Evolutionary conservation across 108 stramenopile genomes (phyloP).

Genomic region (Nannochloropsis salina): DNA sequence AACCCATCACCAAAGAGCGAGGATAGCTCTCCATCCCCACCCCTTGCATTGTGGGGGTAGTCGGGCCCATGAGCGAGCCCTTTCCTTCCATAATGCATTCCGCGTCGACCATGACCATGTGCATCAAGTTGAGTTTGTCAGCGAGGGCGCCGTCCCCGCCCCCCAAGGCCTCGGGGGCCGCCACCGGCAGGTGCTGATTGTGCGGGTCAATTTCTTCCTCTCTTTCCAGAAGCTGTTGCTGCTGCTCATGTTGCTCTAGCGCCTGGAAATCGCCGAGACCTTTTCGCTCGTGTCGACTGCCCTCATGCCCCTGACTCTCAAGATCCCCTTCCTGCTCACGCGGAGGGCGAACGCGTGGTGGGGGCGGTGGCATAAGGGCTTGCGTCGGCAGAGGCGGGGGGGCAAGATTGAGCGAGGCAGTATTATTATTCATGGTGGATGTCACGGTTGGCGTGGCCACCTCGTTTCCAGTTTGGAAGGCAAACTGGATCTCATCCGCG

Average conservation of each 20-base stretch:
- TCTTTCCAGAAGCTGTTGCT: not conserved
- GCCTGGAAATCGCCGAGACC: too few species aligned
- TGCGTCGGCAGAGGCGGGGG: not conserved
- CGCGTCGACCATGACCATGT: not conserved
- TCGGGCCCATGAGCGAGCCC: not conserved
- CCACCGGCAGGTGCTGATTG: not conserved
- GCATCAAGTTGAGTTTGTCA: constrained; percentile 17
- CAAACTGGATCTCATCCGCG: not conserved
- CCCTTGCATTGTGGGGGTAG: not conserved
- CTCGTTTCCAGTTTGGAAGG: not conserved
- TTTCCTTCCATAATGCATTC: not conserved
- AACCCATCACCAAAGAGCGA: constrained; percentile 3
- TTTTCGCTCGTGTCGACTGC: too few species aligned
- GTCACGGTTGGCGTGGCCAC: not conserved
- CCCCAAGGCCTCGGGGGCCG: not conserved
- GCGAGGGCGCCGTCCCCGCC: not conserved
- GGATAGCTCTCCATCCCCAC: not conserved
- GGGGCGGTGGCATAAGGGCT: not conserved
- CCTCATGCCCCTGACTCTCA: too few species aligned
- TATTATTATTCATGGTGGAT: not conserved
- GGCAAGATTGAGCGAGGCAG: not conserved
- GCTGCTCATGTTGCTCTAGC: not conserved
- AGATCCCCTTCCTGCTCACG: not conserved
- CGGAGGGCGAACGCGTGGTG: constrained; percentile 6
- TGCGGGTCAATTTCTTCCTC: not conserved